These are phyloP conservation scores for Zasmidium citrigriseum DNA, from an alignment of 2,329 filamentous ascomycete species.

Conservation along the genomic window DNA sequence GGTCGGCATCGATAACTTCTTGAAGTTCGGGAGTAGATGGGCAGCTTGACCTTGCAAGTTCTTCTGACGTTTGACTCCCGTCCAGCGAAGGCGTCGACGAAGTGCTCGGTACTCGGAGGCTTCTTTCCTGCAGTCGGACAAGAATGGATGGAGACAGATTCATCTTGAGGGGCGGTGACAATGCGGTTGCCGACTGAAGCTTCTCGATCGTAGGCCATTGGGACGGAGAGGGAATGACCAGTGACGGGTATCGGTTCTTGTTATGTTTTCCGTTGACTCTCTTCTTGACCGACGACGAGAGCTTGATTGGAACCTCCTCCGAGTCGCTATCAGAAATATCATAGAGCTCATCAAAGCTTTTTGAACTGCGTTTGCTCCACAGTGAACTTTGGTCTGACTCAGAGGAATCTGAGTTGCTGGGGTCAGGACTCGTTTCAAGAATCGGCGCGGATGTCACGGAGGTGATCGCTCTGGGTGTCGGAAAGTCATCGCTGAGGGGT, in stretches of 20 bases:
- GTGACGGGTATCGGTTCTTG: constrained; percentile 55
- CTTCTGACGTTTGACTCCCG: constrained; percentile 84
- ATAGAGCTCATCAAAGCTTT: constrained; percentile 84
- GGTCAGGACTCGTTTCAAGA: constrained; percentile 58
- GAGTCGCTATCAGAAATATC: constrained; percentile 81
- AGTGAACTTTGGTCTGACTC: constrained; percentile 36
- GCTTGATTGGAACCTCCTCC: constrained; percentile 52
- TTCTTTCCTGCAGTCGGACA: constrained; percentile 63
- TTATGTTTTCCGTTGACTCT: constrained; percentile 27
- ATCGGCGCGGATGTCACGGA: constrained; percentile 18
- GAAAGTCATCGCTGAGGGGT: constrained; percentile 61
- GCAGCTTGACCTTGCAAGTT: constrained; percentile 78
- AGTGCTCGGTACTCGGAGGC: constrained; percentile 67
- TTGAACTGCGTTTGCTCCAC: constrained; percentile 68
- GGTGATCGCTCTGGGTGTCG: constrained; percentile 37
- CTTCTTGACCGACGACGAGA: constrained; percentile 54
- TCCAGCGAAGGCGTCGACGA: constrained; percentile 87
- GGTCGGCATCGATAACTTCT: constrained; percentile 52
- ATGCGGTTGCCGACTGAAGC: constrained; percentile 44
- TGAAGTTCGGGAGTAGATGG: constrained; percentile 78
- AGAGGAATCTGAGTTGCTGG: constrained; percentile 56
- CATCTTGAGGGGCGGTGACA: constrained; percentile 51
- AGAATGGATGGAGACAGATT: constrained; percentile 53
- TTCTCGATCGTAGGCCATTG: constrained; percentile 59
- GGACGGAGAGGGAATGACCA: constrained; percentile 61